Evolutionary conservation across 176 grass and related monocot genomes (phyloP), one percentile per base, ranked within the genome.

Genomic region (Saccharum spontaneum): DNA sequence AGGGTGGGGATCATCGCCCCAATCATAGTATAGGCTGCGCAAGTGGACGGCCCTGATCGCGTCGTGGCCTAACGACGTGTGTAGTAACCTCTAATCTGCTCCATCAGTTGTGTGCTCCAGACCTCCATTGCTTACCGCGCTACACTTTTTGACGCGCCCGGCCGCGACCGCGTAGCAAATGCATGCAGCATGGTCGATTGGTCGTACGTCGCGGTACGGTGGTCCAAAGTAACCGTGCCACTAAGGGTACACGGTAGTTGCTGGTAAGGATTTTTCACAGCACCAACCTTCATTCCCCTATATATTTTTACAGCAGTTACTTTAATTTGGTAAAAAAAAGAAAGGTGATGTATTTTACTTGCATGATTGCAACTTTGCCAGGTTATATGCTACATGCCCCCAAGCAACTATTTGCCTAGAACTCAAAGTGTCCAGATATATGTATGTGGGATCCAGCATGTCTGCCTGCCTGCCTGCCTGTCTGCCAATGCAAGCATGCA

Each of bases 61-160:
- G 10, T 10, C 49, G 23, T 36, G 49, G 65, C 83, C 75, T 85
- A 85, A 78, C 74, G 37, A 78, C 37, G 63, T 43, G 82, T 75
- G 78, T 34, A 49, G 34, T 45, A 44, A 44, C 44, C 9, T 44
- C 39, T 66, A 66, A 46, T 24, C 8, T 44, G 60, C 61, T 79
- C 6, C 14, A 17, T 17, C 48, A 39, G 77, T 39, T 30, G 17
- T 18, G 49, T 52, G 15, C 16, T 30, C 15, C 1, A 44, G 15
- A 0, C 64, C 41, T 11, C 14, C 46, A 12, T 48, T 4, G 11
- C 44, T 71, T 61, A 12, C 70, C 71, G 64, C 64, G 57, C 60
- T 88, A 30, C 7, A 10, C 71, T 55, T 88, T 84, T 89, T 88
- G 81, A 88, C 86, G 57, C 43, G n/a, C 39, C 60, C 76, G 10